Percentiles rank a stretch among this genome's conserved stretches.
phyloP scores from a whole-genome alignment of 2,329 filamentous ascomycete species.

The Leptographium radiaticola region DNA sequence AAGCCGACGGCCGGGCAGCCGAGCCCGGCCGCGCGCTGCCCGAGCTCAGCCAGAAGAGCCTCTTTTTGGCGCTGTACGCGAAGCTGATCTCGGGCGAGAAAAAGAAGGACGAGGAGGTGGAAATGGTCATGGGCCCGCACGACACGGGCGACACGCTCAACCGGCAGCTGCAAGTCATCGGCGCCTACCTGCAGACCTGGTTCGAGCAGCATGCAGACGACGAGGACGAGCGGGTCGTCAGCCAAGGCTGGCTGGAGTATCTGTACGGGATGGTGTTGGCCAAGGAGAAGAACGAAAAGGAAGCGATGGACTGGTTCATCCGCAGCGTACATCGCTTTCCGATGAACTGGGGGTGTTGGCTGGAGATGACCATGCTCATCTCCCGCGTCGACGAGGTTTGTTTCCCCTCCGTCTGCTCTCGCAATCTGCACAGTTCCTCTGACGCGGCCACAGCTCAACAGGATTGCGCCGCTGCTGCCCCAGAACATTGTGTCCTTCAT shows the following conservation, averaged over 20 bases:
- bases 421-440: background rate
- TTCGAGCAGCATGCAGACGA: conserved; percentile 53
- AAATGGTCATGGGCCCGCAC: conserved; percentile 91
- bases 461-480: conserved; percentile 59
- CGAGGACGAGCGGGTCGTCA: conserved; percentile 44
- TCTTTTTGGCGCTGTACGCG: conserved; percentile 86
- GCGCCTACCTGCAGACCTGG: conserved; percentile 67
- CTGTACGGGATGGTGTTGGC: conserved; percentile 82
- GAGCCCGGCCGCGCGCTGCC: conserved; percentile 25
- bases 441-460: conserved; percentile 44
- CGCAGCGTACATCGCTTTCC: conserved; percentile 78
- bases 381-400: conserved; percentile 69
- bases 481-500: conserved; percentile 88
- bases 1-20: conserved; percentile 1
- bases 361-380: conserved; percentile 75
- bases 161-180: conserved; percentile 67
- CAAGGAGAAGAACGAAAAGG: conserved; percentile 79
- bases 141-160: conserved; percentile 78
- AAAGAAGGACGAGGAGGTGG: conserved; percentile 87
- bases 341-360: conserved; percentile 96
- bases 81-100: conserved; percentile 92
- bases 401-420: conserved; percentile 7
- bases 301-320: conserved; percentile 77
- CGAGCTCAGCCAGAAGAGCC: conserved; percentile 70
- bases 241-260: conserved; percentile 91